phyloP scores from a whole-genome alignment of 2,329 filamentous ascomycete genomes.

The Ophiobolus disseminans region DNA sequence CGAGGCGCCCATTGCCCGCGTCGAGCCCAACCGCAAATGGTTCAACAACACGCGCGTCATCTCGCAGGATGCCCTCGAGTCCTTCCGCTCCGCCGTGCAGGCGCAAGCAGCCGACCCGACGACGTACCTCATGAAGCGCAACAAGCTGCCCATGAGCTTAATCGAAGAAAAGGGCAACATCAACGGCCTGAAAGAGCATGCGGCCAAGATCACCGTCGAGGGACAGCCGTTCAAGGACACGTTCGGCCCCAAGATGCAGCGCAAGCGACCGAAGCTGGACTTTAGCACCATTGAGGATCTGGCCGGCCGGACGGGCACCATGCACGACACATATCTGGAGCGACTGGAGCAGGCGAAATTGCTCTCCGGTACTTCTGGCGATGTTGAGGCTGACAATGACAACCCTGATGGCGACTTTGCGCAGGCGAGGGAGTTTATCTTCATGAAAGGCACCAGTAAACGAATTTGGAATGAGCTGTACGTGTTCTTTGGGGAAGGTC shows the following conservation, averaged over 20 bases:
- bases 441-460: conserved; percentile 93
- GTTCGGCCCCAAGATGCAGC: conserved; percentile 91
- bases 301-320: conserved; percentile 78
- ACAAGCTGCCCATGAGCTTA: conserved; percentile 95
- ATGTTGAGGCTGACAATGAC: conserved; percentile 58
- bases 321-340: conserved; percentile 82
- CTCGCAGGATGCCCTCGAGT: conserved; percentile 83
- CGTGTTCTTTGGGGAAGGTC: too few species aligned
- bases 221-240: conserved; percentile 84
- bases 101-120: conserved; percentile 91
- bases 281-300: conserved; percentile 84
- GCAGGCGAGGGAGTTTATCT: conserved; percentile 71
- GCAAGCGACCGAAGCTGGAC: conserved; percentile 89
- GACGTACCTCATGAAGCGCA: conserved; percentile 91
- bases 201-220: conserved; percentile 92
- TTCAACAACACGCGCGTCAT: conserved; percentile 94
- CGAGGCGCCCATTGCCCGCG: conserved; percentile 80
- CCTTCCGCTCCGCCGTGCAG: conserved; percentile 90
- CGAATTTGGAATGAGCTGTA: conserved; percentile 83
- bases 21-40: conserved; percentile 98
- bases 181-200: conserved; percentile 89
- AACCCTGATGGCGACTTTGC: conserved; percentile 52
- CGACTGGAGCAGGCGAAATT: conserved; percentile 79
- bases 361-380: conserved; percentile 72
- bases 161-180: conserved; percentile 77